Percentiles rank a stretch among this genome's conserved stretches.
Conservation (phyloP, 176 grass and related monocot species). For the Canna indica region DNA sequence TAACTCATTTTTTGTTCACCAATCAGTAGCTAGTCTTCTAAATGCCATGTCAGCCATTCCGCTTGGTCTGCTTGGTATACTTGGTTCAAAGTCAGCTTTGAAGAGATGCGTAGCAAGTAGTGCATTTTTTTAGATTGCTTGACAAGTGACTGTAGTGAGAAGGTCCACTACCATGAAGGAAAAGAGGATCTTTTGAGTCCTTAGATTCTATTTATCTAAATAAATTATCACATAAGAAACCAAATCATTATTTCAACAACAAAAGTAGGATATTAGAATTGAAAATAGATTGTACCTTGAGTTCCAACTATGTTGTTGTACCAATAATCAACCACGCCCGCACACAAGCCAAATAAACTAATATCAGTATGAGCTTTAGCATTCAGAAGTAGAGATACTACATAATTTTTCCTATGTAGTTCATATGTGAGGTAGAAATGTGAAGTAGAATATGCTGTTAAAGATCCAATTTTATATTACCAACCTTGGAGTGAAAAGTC, state of each 20-base stretch:
- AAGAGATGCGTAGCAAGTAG: neutral
- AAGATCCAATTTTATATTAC: slow-evolving; percentile 16
- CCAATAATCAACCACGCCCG: slow-evolving; percentile 12
- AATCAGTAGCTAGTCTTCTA: no score
- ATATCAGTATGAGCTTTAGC: slow-evolving; percentile 24
- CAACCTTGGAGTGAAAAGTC: slow-evolving; percentile 99
- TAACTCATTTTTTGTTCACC: neutral
- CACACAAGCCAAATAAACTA: slow-evolving; percentile 20
- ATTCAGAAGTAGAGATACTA: neutral
- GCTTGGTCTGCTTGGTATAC: neutral
- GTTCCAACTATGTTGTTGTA: slow-evolving; percentile 63
- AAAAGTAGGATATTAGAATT: neutral
- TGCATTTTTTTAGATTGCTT: neutral
- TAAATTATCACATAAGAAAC: neutral
- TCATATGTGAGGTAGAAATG: neutral
- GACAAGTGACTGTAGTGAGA: neutral
- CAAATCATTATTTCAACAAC: neutral
- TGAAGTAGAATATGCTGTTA: neutral
- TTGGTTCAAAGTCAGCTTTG: neutral
- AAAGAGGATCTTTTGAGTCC: neutral
- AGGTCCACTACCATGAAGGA: neutral
- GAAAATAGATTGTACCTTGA: slow-evolving; percentile 56
- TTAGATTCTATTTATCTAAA: neutral
- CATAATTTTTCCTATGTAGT: slow-evolving; percentile 2
- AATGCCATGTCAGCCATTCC: no score